Base-by-base conservation (phyloP, 1,139 yeast species). In the Wickerhamomyces sp. region DNA sequence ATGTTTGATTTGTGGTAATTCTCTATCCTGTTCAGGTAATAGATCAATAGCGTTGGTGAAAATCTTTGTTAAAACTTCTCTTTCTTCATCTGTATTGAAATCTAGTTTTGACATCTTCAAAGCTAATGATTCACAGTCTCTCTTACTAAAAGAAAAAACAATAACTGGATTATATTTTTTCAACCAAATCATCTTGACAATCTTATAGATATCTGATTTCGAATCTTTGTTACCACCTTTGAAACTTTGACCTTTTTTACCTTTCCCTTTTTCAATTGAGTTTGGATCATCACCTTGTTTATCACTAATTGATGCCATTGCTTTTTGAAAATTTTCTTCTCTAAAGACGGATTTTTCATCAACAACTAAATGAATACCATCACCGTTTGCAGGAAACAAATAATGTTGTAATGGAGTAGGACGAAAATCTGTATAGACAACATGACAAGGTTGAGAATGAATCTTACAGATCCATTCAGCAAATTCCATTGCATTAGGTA, bases 321-420 rank as follows among this genome's bases (percentile, higher is more conserved):
- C 99, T 64, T 90, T 91, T 65, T 93, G 98, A 70, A 94, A 94
- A 64, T 93, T 93, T 59, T 93, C 99, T 66, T 94, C 99, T 60
- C 99, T 79, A 65, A 94, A 94, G 10, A 86, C 80, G 36, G 97
- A 91, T 71, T 93, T 91, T 69, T 94, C 99, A 62, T 94, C 99
- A 37, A 94, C 98, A 18, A 94, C 99, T 56, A 94, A 75, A 65
- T 93, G 96, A 49, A 94, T 94, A 47, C 99, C 99, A 63, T 88
- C 95, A 46, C 99, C 98, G 45, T 91, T 95, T 29, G 96, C 95
- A 23, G 99, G 99, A 72, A 93, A 94, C 49, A 93, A 72, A 60
- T 93, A 94, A 69, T 93, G 99, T 66, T 94, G 99, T 54, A 94
- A 74, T 3, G 99, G 99, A 10, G 99, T 94, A 27, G 99, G 99